Evolutionary conservation across 805 yeast genomes (phyloP), one percentile per base, ranked within the genome.

Genomic region (Hanseniaspora meyeri): DNA sequence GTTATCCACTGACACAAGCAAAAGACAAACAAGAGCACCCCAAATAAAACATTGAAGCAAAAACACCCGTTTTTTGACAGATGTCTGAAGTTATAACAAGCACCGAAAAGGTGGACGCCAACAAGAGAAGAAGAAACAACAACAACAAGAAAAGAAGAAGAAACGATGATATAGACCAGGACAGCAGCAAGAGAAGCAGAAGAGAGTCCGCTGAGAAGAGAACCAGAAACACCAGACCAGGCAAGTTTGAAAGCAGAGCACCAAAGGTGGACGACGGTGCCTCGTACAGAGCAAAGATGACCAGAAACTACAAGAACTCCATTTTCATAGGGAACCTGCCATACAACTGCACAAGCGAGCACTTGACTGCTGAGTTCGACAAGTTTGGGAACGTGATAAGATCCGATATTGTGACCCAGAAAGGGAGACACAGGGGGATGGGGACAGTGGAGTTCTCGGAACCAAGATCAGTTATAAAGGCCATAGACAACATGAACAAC

Each of bases 351-450:
- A 76, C 81, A 37, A 77, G 85, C 62, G 69, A 72, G 51, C 83
- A 83, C 39, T 72, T 85, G 53, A 79, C 78, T 64, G 81, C 74
- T 17, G 74, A 77, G 60, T 85, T 85, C 68, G 70, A 74, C n/a
- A 70, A 69, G 31, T 77, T 77, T 42, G 89, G 89, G 46, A 77
- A 75, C 32, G 84, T 89, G 55, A 75, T 82, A 20, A 78, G 87
- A 60, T 95, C 96, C 3, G 96, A 89, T 67, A 83, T 90, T 54
- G 83, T 88, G 47, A 81, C 83, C 2, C 76, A 79, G 59, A 79
- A 83, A 62, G 95, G 95, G 57, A 84, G 84, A 64, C 83, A 88
- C 65, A 76, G 91, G 70, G 95, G 95, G 60, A 85, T 84, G 91
- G 91, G 90, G 43, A 87, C 95, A 27, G 96, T 89, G 43, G 96